Evolutionary conservation across 192 early-diverging fungal species (phyloP).

Genomic region (Podila horticola): DNA sequence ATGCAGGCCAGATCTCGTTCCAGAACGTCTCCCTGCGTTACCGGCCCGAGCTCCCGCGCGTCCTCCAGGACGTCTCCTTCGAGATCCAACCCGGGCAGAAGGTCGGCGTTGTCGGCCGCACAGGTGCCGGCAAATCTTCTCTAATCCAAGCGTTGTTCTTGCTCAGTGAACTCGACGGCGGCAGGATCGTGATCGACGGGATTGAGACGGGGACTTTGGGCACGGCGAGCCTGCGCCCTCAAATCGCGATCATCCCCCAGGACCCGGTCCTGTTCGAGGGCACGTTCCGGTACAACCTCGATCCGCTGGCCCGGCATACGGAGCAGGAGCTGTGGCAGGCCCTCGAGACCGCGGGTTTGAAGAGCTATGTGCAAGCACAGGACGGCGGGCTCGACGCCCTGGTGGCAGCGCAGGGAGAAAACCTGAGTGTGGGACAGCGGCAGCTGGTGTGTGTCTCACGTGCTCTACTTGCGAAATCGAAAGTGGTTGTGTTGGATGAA

Average conservation of each 20-base stretch:
- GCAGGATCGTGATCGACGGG: constrained; percentile 79
- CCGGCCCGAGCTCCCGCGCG: constrained; percentile 70
- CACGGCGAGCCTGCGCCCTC: constrained; percentile 77
- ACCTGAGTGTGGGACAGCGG: constrained; percentile 87
- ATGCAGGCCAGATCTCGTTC: constrained; percentile 74
- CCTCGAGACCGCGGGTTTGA: constrained; percentile 74
- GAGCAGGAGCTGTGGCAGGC: constrained; percentile 77
- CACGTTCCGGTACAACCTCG: constrained; percentile 67
- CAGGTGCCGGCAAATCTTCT: constrained; percentile 88
- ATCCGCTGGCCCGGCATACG: constrained; percentile 60
- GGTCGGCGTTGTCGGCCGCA: constrained; percentile 93
- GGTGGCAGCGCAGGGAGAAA: constrained; percentile 82
- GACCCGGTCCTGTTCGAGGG: constrained; percentile 65
- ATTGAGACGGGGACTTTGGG: constrained; percentile 79
- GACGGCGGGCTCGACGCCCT: constrained; percentile 75
- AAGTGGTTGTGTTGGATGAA: constrained; percentile 86
- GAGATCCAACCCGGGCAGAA: constrained; percentile 70
- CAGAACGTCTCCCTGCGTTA: constrained; percentile 81
- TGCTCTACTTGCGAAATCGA: constrained; percentile 74
- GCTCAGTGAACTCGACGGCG: constrained; percentile 75
- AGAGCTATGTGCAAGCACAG: constrained; percentile 68
- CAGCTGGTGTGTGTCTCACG: constrained; percentile 74
- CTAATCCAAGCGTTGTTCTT: constrained; percentile 82
- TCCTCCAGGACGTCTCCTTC: constrained; percentile 83
- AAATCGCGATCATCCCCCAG: constrained; percentile 91